These are phyloP conservation scores for Trifolium fragiferum DNA, from an alignment of 306 rosid species.

Conservation along the genomic window DNA sequence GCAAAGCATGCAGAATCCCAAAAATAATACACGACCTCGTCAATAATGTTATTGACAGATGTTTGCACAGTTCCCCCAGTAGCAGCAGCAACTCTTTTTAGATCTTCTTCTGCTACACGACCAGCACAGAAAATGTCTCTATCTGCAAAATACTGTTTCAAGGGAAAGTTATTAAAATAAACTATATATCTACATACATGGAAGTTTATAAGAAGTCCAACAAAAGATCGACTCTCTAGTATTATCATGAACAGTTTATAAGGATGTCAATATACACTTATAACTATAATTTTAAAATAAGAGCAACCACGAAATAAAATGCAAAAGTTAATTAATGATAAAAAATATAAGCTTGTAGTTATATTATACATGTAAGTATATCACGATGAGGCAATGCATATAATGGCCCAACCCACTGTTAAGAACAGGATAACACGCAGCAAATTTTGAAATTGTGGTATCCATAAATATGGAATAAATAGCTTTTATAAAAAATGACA, in stretches of 20 bases:
- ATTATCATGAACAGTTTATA: background rate
- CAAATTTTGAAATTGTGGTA: background rate
- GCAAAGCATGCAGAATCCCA: conserved; percentile 12
- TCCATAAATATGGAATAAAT: conserved; percentile 21
- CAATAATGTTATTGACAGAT: conserved; percentile 88
- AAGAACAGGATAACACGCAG: background rate
- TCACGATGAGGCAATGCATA: conserved; percentile 9
- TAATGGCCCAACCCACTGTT: background rate
- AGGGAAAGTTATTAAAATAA: conserved; percentile 31
- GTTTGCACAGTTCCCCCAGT: conserved; percentile 98
- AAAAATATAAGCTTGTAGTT: background rate
- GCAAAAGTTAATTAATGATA: background rate
- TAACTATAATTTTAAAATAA: background rate
- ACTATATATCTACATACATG: background rate
- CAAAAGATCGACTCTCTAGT: background rate
- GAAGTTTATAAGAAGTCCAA: background rate
- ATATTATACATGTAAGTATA: background rate
- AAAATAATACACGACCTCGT: conserved; percentile 63
- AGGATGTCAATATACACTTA: conserved; percentile 13
- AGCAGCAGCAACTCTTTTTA: conserved; percentile 93
- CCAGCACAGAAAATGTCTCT: conserved; percentile 99
- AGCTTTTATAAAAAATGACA: background rate
- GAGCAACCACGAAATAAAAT: background rate
- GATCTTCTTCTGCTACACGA: conserved; percentile 96
- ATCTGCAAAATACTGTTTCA: conserved; percentile 95